Evolutionary conservation across 2,329 filamentous ascomycete species (phyloP).

Genomic region (Geosmithia flava): DNA sequence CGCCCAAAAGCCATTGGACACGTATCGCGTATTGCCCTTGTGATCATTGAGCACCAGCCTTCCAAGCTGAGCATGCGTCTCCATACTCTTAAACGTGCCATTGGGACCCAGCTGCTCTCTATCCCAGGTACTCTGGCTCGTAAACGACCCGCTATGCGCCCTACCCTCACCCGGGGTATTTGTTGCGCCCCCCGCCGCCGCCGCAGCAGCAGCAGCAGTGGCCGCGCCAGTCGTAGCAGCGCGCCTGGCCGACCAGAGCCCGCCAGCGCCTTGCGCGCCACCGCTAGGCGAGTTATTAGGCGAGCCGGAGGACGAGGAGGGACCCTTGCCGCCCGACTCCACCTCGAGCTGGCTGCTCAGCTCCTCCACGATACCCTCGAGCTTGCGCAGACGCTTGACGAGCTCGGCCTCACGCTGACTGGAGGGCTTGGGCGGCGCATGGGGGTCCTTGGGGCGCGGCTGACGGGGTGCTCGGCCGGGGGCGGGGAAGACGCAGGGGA

Average conservation of each 20-base stretch:
- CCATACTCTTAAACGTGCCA: conserved; percentile 7
- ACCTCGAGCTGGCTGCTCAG: conserved; percentile 52
- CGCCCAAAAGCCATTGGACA: conserved; percentile 68
- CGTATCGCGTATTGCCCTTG: conserved; percentile 56
- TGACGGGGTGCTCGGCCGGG: conserved; percentile 62
- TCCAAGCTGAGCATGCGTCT: conserved; percentile 41
- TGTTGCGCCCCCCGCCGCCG: background rate
- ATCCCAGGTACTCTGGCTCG: background rate
- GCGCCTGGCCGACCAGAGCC: background rate
- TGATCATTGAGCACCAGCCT: conserved; percentile 58
- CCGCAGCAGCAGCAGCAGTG: background rate
- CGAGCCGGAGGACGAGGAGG: conserved; percentile 8
- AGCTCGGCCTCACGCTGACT: conserved; percentile 56
- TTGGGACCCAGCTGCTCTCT: background rate
- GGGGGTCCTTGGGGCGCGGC: conserved; percentile 50
- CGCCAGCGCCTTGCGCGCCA: too few relatives aligned
- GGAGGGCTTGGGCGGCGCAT: conserved; percentile 40
- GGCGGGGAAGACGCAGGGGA: conserved; percentile 62
- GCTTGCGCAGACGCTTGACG: conserved; percentile 56
- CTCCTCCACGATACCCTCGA: conserved; percentile 66
- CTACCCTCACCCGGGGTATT: background rate
- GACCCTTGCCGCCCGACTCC: conserved; percentile 24
- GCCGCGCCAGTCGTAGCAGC: background rate
- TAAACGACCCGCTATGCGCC: background rate
- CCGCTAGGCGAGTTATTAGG: background rate